Base-by-base conservation (phyloP, 352 stramenopile species). In the Peronospora belbahrii region DNA sequence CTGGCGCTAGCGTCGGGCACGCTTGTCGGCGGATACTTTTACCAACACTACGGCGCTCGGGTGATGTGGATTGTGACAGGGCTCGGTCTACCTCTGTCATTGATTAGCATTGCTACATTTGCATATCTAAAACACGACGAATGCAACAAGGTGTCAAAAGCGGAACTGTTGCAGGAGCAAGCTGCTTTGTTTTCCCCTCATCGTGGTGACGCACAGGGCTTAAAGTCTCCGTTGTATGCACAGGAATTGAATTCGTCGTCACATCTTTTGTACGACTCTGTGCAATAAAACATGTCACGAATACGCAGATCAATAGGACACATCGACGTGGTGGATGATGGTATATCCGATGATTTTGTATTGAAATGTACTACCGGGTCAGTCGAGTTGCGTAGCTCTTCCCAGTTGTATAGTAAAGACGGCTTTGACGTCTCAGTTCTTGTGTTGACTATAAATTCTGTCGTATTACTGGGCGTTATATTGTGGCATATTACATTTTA, bases 21-120 rank as follows among this genome's bases (percentile, higher is more conserved):
- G 37, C 56, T 89, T 10, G 56, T 87, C 13, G 75, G 78, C 3
- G 78, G 78, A 23, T 85, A 83, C 54, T 76, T 88, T 20, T 89
- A 87, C 65, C 58, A 89, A 40, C 60, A 78, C 44, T 81, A 81
- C 42, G 74, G 63, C 14, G 68, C 71, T 13, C 57, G 57, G n/a
- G 67, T 49, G 6, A 85, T 89, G 73, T 89, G 78, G 75, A 53
- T 67, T 14, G 52, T 78, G 31, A 74, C 71, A 6, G 75, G 77
- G 17, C 48, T 84, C 15, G 73, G 75, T 6, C 62, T 87, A 24
- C 78, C 78, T 10, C 56, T 88, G 10, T 74, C 74, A 43, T 54
- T 89, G 15, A 20, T 75, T 2, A 74, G 65, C 33, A 54, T 89
- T 6, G 70, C 60, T 3, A 17, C 70, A 14, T 89, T 87, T 40